Conservation (phyloP, 2,329 filamentous ascomycete genomes). For the Sarocladiaceae sp. region DNA sequence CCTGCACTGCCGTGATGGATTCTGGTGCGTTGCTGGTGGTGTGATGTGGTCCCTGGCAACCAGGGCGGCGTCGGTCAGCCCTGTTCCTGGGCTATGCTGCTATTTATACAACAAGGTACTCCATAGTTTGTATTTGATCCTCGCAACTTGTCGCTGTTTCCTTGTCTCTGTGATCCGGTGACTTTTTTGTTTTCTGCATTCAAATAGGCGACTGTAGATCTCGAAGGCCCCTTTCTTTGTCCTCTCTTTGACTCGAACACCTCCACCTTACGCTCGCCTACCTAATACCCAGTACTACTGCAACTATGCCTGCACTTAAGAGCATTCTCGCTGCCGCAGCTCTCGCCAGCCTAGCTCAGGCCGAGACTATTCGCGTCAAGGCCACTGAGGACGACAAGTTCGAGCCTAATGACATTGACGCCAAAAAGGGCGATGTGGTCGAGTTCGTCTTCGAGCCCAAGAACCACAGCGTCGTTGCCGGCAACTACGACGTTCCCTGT, state of each 20-base stretch:
- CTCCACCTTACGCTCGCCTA: neutral
- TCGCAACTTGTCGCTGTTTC: too few species aligned
- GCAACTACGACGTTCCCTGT: conserved; percentile 29
- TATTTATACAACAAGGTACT: too few species aligned
- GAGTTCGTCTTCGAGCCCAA: conserved; percentile 30
- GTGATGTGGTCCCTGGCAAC: too few species aligned
- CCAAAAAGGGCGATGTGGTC: conserved; percentile 26
- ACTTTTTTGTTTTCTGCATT: too few species aligned
- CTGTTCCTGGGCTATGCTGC: too few species aligned
- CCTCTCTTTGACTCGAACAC: neutral
- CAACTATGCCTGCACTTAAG: conserved; percentile 24
- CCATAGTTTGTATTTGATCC: too few species aligned
- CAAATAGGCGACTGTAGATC: too few species aligned
- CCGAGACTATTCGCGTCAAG: conserved; percentile 27
- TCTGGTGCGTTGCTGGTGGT: too few species aligned
- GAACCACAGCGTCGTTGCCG: conserved; percentile 32
- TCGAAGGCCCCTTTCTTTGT: neutral
- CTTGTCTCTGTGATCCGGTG: too few species aligned
- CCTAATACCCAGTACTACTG: neutral
- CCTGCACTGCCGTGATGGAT: too few species aligned
- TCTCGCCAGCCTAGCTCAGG: conserved; percentile 20
- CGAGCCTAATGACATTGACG: conserved; percentile 24
- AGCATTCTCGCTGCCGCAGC: conserved; percentile 18
- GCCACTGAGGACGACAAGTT: conserved; percentile 27
- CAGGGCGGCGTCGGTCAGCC: too few species aligned